These are phyloP conservation scores for Cryptococcus jaspeensis DNA, from an alignment of 1,284 basidiomycete genomes.

Conservation along the genomic window DNA sequence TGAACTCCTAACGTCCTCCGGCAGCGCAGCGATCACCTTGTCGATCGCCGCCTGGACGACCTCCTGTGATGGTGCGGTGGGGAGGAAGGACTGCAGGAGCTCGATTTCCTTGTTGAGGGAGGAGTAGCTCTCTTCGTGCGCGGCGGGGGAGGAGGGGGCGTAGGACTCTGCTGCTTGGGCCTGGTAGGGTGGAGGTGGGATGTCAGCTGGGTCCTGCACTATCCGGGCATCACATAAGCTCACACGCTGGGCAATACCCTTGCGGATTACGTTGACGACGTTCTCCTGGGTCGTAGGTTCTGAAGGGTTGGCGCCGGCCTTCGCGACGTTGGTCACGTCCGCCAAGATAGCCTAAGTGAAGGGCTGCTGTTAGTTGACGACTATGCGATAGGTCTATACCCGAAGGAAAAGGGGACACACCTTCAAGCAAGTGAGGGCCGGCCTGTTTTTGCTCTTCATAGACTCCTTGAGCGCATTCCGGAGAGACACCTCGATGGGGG, in stretches of 20 bases:
- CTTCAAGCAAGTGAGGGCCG: slow-evolving; percentile 38
- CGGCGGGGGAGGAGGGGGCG: slow-evolving; percentile 33
- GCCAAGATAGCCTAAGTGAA: slow-evolving; percentile 38
- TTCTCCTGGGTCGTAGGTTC: slow-evolving; percentile 34
- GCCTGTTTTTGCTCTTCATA: slow-evolving; percentile 46
- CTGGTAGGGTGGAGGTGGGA: slow-evolving; percentile 18
- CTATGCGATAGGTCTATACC: not conserved
- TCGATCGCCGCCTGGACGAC: slow-evolving; percentile 27
- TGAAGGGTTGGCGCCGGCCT: slow-evolving; percentile 37
- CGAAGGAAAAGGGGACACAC: slow-evolving; percentile 15
- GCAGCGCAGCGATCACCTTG: slow-evolving; percentile 31
- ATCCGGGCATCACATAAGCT: slow-evolving; percentile 4
- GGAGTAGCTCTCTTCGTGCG: slow-evolving; percentile 36
- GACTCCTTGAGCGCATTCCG: slow-evolving; percentile 47
- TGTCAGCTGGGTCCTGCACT: slow-evolving; percentile 1
- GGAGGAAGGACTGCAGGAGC: slow-evolving; percentile 39
- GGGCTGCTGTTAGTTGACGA: not conserved
- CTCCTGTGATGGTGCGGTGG: slow-evolving; percentile 34
- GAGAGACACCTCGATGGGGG: slow-evolving; percentile 29
- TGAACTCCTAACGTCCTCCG: slow-evolving; percentile 22
- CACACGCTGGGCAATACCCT: slow-evolving; percentile 44
- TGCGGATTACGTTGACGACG: slow-evolving; percentile 37
- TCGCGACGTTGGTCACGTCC: slow-evolving; percentile 42
- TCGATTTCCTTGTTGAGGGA: slow-evolving; percentile 34
- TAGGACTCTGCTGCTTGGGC: slow-evolving; percentile 40